A percentile compares a stretch with the other conserved stretches of the same genome.
Evolutionary conservation across 2,329 filamentous ascomycete species (phyloP).

Genomic region (Pezizomycotina sp.): DNA sequence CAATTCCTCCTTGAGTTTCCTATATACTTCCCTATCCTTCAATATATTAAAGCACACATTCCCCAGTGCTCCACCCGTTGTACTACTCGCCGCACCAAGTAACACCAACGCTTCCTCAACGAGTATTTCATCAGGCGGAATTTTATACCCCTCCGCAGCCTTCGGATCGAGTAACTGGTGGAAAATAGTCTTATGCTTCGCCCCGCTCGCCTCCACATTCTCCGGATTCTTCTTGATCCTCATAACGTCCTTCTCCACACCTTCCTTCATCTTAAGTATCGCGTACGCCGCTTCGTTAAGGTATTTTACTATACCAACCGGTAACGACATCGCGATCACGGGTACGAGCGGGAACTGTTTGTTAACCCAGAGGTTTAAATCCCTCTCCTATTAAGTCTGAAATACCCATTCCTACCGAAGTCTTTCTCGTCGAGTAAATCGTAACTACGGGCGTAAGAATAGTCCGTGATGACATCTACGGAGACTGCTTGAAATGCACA

Average conservation of each 20-base stretch:
- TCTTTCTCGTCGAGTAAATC: constrained; percentile 6
- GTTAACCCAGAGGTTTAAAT: constrained; percentile 20
- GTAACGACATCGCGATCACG: constrained; percentile 21
- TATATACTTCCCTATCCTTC: constrained; percentile 9
- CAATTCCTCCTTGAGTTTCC: constrained; percentile 8
- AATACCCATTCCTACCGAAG: constrained; percentile 10
- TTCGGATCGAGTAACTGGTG: constrained; percentile 23
- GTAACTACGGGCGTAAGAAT: constrained; percentile 14
- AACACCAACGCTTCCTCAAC: constrained; percentile 10
- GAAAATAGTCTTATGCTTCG: constrained; percentile 25
- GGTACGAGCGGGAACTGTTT: constrained; percentile 22
- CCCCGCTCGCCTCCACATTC: constrained; percentile 9
- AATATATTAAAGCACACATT: constrained; percentile 8
- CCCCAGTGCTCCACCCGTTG: constrained; percentile 11
- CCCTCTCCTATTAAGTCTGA: constrained; percentile 4
- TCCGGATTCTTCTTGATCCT: constrained; percentile 17
- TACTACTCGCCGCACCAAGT: constrained; percentile 15
- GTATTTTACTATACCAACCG: constrained; percentile 21
- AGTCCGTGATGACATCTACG: constrained; percentile 10
- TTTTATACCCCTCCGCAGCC: constrained; percentile 10
- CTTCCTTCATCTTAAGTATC: constrained; percentile 20
- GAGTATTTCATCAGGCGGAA: too few relatives aligned
- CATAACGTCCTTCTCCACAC: constrained; percentile 21
- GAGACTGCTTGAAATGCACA: constrained; percentile 14
- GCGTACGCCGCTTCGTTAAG: constrained; percentile 20